Evolutionary conservation across 2,329 filamentous ascomycete species (phyloP).

Genomic region (Arthrinium puccinioides): DNA sequence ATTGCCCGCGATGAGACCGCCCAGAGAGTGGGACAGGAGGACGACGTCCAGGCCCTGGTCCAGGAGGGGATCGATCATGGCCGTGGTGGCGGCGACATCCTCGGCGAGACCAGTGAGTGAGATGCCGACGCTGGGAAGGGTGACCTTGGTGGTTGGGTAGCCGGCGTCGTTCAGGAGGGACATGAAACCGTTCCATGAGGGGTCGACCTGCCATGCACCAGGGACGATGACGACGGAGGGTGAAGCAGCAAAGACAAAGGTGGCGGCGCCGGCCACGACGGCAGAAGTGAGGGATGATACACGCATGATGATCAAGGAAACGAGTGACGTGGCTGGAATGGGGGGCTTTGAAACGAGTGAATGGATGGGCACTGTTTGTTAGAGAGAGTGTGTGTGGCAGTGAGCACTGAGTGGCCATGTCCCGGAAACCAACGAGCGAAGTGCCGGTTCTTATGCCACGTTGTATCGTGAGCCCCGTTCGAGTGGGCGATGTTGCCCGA

Average conservation of each 20-base stretch:
- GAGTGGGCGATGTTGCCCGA: too few relatives aligned
- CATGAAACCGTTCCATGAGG: constrained; percentile 3
- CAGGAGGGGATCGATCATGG: constrained; percentile 2
- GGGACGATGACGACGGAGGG: constrained; percentile 4
- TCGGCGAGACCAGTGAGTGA: background rate
- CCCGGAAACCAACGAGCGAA: too few relatives aligned
- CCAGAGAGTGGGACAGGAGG: constrained; percentile 3
- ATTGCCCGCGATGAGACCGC: constrained; percentile 3
- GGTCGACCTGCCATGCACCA: constrained; percentile 3
- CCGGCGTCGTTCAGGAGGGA: background rate
- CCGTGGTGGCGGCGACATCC: constrained; percentile 1
- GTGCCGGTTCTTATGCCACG: too few relatives aligned
- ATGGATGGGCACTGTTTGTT: too few relatives aligned
- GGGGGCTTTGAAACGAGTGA: too few relatives aligned
- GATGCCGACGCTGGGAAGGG: constrained; percentile 2
- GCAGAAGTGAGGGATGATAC: background rate
- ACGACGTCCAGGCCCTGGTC: constrained; percentile 3
- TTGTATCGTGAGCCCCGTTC: too few relatives aligned
- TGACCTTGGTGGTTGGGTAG: constrained; percentile 3
- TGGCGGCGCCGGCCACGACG: background rate
- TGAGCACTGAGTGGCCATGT: too few relatives aligned
- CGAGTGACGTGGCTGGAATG: too few relatives aligned
- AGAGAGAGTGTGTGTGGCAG: too few relatives aligned
- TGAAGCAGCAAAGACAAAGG: background rate
- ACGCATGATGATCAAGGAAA: background rate